These are phyloP conservation scores for Daedaleopsis sinensis DNA, from an alignment of 768 basidiomycete species.

Conservation along the genomic window DNA sequence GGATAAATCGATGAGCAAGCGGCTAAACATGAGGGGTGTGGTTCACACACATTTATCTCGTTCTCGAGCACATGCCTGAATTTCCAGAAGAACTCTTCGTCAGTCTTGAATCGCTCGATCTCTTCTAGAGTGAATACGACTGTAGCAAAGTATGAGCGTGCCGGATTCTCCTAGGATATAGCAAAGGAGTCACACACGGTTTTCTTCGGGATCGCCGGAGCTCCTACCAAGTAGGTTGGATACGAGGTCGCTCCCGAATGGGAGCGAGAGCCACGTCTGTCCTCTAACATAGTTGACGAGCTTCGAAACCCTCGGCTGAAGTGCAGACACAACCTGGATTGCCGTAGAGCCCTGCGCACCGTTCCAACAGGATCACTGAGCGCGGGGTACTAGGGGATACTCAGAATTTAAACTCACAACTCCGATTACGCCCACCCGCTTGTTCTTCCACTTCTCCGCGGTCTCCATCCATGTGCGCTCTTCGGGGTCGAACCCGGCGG, in stretches of 20 bases:
- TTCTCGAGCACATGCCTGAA: conserved; percentile 54
- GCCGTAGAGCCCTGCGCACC: conserved; percentile 58
- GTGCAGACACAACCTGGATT: conserved; percentile 59
- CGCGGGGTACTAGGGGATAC: not conserved
- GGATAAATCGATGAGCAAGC: not conserved
- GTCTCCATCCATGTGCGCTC: conserved; percentile 44
- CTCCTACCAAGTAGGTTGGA: conserved; percentile 42
- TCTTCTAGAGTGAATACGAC: conserved; percentile 43
- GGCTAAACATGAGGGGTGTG: not conserved
- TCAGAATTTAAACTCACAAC: conserved; percentile 42
- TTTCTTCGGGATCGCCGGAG: conserved; percentile 37
- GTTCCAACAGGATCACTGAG: not conserved
- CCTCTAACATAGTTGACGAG: conserved; percentile 60
- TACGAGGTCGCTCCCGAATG: conserved; percentile 47
- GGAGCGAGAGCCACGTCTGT: conserved; percentile 57
- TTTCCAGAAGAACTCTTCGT: conserved; percentile 48
- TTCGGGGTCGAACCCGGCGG: conserved; percentile 57
- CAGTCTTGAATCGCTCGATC: conserved; percentile 45
- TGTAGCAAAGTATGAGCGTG: not conserved
- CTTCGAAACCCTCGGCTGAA: conserved; percentile 54
- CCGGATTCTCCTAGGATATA: not conserved
- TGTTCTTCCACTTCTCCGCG: conserved; percentile 51
- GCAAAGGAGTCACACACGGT: conserved; percentile 36
- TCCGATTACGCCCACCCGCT: conserved; percentile 60
- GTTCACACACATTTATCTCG: conserved; percentile 48